Conservation (phyloP, 495 filamentous ascomycete species). For the Durotheca rogersii region DNA sequence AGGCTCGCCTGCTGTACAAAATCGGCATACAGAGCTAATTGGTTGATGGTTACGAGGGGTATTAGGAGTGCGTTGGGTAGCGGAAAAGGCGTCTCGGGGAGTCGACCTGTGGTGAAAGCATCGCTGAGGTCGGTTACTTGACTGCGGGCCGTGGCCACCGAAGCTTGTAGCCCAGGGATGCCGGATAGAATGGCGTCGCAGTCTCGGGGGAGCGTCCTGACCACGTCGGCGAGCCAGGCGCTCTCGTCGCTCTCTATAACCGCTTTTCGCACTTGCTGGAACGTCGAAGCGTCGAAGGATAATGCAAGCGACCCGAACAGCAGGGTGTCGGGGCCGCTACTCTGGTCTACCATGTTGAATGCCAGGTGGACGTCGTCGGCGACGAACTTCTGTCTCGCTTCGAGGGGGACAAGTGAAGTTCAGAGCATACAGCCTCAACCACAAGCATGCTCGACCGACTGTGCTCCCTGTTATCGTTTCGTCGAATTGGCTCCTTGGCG, state of each 20-base stretch:
- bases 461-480: not conserved
- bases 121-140: not conserved
- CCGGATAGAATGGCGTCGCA: not conserved
- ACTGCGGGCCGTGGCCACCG: not conserved
- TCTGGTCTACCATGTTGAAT: not conserved
- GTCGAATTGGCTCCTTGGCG: not conserved
- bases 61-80: slow-evolving; percentile 38
- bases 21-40: slow-evolving; percentile 39
- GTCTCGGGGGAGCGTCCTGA: not conserved
- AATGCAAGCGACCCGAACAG: slow-evolving; percentile 39
- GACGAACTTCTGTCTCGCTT: slow-evolving; percentile 4
- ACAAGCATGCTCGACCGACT: not conserved
- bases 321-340: slow-evolving; percentile 2
- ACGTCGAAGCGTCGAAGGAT: slow-evolving; percentile 31
- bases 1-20: not conserved
- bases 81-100: slow-evolving; percentile 2
- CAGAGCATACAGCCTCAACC: not conserved
- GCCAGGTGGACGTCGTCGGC: not conserved
- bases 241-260: slow-evolving; percentile 14
- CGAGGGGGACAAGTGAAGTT: not conserved
- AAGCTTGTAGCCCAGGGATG: not conserved
- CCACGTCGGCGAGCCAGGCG: not conserved
- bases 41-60: slow-evolving; percentile 41
- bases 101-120: slow-evolving; percentile 19
- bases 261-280: slow-evolving; percentile 23